A percentile compares a stretch with the other conserved stretches of the same genome.
phyloP scores from a whole-genome alignment of 73 alveolate species.

The Paramecium sexaurelia region DNA sequence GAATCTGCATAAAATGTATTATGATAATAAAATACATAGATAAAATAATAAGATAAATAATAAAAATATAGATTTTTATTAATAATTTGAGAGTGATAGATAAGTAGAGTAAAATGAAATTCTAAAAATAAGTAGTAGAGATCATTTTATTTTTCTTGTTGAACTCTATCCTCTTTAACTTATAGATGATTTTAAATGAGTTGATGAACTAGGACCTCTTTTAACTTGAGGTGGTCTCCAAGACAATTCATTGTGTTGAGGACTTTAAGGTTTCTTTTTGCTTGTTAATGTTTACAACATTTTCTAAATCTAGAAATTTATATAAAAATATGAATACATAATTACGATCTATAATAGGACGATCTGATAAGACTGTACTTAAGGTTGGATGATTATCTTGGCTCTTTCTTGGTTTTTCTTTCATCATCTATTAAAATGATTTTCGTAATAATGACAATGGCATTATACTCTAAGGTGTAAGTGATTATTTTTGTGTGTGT shows the following conservation, averaged over 20 bases:
- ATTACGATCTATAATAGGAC: constrained; percentile 43
- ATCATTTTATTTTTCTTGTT: constrained; percentile 13
- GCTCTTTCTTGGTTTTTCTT: not conserved
- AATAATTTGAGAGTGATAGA: not conserved
- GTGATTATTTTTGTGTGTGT: not conserved
- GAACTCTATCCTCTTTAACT: constrained; percentile 8
- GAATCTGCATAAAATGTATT: too few relatives aligned
- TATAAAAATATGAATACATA: not conserved
- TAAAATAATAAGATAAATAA: too few relatives aligned
- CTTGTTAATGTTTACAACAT: constrained; percentile 10
- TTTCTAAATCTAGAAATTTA: not conserved
- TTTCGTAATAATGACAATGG: constrained; percentile 28
- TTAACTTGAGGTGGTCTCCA: constrained; percentile 56
- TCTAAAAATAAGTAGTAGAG: not conserved
- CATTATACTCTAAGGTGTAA: not conserved
- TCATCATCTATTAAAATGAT: not conserved
- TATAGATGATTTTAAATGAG: constrained; percentile 39
- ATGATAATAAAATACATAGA: too few relatives aligned
- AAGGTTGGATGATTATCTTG: constrained; percentile 38
- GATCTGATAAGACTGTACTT: constrained; percentile 28
- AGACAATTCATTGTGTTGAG: not conserved
- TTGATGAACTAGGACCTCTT: constrained; percentile 28
- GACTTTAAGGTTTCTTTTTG: not conserved
- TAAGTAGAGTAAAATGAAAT: not conserved
- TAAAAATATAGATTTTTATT: too few relatives aligned